Base-by-base conservation (phyloP, 2,329 filamentous ascomycete genomes). In the Aspergillus costaricaensis region DNA sequence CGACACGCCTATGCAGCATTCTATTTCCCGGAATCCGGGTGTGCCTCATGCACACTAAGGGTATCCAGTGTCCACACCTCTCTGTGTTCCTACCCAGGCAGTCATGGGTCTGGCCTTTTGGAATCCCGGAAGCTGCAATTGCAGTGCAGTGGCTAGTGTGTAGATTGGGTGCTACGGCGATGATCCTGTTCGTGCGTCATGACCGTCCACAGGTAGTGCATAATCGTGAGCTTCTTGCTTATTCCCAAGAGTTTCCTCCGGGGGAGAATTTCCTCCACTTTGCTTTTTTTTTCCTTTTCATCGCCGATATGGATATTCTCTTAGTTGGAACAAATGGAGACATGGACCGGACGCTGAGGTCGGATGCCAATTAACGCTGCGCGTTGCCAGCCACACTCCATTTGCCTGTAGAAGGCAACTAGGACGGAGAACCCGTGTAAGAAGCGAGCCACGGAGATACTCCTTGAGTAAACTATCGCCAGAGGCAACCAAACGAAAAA, bases 11-110 rank as follows among this genome's bases (percentile, higher is more conserved):
- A 55, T 47, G 47, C 51, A 43, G 44, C 6, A 5, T 41, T 21
- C 27, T 51, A 48, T 47, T 60, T 52, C 58, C 58, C 30, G 58
- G 58, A 60, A 60, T 51, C 55, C 49, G 32, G 36, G 27, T 51
- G 55, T 58, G 49, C 38, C 56, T 49, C 48, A 58, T 53, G 56
- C 50, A 52, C 56, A 39, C 48, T 56, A 50, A 49, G 57, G 41
- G 41, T 52, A 36, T 38, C 41, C 38, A 52, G 56, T 53, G 36
- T 17, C 51, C 52, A 55, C 39, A 55, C 39, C 10, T 17, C 2
- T 30, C 14, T 32, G 17, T 21, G 27, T 43, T 55, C 38, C 25
- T 27, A 41, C n/a, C 39, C 39, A 44, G n/a, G 39, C 27, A 21
- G 53, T 44, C 21, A 21, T 36, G 41, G 17, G 12, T 55, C 39